phyloP scores from a whole-genome alignment of 1,284 basidiomycete species.

The Sporisorium scitamineum region DNA sequence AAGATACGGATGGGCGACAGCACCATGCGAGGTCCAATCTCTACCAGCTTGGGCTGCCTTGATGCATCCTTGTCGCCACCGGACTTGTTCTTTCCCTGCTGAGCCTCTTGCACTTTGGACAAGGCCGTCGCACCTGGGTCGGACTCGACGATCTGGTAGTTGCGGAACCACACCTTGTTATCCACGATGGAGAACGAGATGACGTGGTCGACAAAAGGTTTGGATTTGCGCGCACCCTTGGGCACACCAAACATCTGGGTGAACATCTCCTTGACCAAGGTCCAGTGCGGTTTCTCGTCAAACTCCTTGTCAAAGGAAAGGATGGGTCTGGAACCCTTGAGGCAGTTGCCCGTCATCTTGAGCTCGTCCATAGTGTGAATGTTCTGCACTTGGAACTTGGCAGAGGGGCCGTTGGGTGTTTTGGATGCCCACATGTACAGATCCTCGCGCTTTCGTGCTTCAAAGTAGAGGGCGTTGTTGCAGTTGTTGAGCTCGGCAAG shows the following conservation, averaged over 20 bases:
- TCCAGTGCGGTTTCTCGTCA: constrained; percentile 88
- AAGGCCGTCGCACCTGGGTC: constrained; percentile 72
- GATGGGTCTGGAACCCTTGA: constrained; percentile 93
- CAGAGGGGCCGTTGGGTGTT: constrained; percentile 95
- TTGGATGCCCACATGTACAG: constrained; percentile 97
- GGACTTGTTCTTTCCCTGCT: constrained; percentile 48
- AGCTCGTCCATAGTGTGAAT: constrained; percentile 99
- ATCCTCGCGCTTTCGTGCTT: constrained; percentile 88
- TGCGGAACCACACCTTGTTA: constrained; percentile 98
- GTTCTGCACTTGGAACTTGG: constrained; percentile 98
- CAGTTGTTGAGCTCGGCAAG: constrained; percentile 97
- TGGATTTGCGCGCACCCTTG: constrained; percentile 85
- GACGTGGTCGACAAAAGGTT: constrained; percentile 98
- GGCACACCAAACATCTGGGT: constrained; percentile 97
- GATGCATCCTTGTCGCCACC: constrained; percentile 22
- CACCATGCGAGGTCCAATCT: constrained; percentile 95
- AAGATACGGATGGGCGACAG: constrained; percentile 98
- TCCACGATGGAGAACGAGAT: constrained; percentile 95
- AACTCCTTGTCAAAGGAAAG: constrained; percentile 93
- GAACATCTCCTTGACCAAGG: constrained; percentile 92
- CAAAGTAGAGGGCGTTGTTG: constrained; percentile 97
- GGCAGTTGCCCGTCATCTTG: constrained; percentile 99
- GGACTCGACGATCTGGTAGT: constrained; percentile 83
- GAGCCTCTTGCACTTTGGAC: constrained; percentile 73
- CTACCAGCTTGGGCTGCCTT: constrained; percentile 64